Base-by-base conservation (phyloP, 2,329 filamentous ascomycete species). In the Diatrype stigma region DNA sequence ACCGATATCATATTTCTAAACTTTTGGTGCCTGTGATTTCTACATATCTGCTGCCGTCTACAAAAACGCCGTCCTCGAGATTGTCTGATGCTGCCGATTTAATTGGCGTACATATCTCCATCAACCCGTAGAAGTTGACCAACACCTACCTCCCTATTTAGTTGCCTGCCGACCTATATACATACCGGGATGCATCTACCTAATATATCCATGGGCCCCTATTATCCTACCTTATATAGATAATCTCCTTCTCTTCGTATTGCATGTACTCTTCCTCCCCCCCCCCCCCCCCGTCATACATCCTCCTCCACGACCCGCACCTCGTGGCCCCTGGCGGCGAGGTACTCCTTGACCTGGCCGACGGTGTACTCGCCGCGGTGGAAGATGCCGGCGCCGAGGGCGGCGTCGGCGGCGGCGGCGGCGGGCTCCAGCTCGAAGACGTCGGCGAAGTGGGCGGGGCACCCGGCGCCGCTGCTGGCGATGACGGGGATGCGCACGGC, bases 341-440 rank as follows among this genome's bases (percentile, higher is more conserved):
- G 70, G 64, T 89, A 81, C 52, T 95, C 87, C 73, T 99, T 99
- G 45, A 99, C 94, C 64, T 97, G 86, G 68, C 85, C 86, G 16
- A 99, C 93, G 0, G 92, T 96, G 70, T 93, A 99, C 74, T 99
- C 93, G 35, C 87, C 90, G 46, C 94, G 78, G 73, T 99, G 94
- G 72, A 99, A 99, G 87, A 99, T 99, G 48, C 94, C 94, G 8
- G 94, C 94, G 3, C 94, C 94, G 53, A 99, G 74, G 26, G 94
- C 94, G 46, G 94, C 94, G 76, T 99, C 94, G 3, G 93, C 93
- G 16, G 78, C 77, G 8, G 94, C 94, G 3, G 93, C 93, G 16
- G 78, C 77, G 8, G 94, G 97, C 72, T 88, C 76, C 26, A 6
- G 26, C 51, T 81, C 76, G 70, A 99, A 99, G 2, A 97, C 94